These are phyloP conservation scores for sweet orange (Citrus sinensis) DNA, from an alignment of 345 rosid genomes.

Conservation along the genomic window DVS_A1.0 CM039165.1:33023001-33023500, in stretches of 20 bases:
- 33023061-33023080: conserved; percentile 21
- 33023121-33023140: conserved; percentile 33
- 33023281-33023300: conserved; percentile 81
- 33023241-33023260: conserved; percentile 65
- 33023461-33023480: not conserved
- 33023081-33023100: conserved; percentile 58
- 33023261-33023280: conserved; percentile 81
- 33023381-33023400: conserved; percentile 8
- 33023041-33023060: conserved; percentile 34
- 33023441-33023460: conserved; percentile 4
- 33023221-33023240: conserved; percentile 40
- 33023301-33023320: conserved; percentile 83
- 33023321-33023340: conserved; percentile 11
- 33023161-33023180: conserved; percentile 22
- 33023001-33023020: conserved; percentile 87
- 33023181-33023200: conserved; percentile 31
- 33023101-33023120: conserved; percentile 43
- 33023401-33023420: conserved; percentile 40
- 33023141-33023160: conserved; percentile 23
- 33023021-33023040: conserved; percentile 61
- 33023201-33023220: conserved; percentile 37
- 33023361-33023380: conserved; percentile 4
- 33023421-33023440: not conserved
- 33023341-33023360: not conserved
- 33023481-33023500: not conserved